A percentile compares a stretch with the other conserved stretches of the same genome.
Conservation (phyloP, 257 asterid genomes). For the Forsythia viridissima region DNA sequence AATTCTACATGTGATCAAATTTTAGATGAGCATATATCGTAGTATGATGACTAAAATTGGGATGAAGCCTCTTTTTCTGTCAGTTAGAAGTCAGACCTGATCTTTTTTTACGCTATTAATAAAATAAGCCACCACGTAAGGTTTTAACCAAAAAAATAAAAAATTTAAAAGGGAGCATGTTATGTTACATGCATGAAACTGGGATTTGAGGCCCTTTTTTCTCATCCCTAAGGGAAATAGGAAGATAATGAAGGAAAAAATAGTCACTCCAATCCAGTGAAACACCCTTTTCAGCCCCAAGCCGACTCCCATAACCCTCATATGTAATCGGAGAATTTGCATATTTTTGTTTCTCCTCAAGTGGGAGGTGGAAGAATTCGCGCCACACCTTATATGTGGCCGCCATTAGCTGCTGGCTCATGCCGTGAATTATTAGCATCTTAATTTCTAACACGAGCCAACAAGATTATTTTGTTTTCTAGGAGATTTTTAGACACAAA, state of each 20-base stretch:
- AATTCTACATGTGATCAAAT: too few species aligned
- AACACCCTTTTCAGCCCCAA: conserved; percentile 70
- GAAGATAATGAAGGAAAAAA: conserved; percentile 70
- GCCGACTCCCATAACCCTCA: conserved; percentile 92
- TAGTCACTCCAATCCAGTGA: conserved; percentile 93
- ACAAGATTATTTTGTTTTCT: not conserved
- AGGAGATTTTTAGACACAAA: not conserved
- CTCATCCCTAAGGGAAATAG: conserved; percentile 46
- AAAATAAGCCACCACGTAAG: too few species aligned
- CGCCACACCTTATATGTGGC: conserved; percentile 61
- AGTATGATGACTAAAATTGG: too few species aligned
- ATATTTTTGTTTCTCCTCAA: conserved; percentile 63
- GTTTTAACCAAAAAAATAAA: not conserved
- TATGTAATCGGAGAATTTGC: conserved; percentile 75
- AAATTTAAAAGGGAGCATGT: too few species aligned
- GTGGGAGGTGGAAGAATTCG: conserved; percentile 65
- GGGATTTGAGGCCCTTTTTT: conserved; percentile 77
- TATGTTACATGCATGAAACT: conserved; percentile 61
- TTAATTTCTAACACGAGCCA: not conserved
- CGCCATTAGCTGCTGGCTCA: conserved; percentile 56
- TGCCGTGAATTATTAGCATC: conserved; percentile 23
- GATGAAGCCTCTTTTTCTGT: too few species aligned
- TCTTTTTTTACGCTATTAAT: too few species aligned
- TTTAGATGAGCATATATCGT: not conserved
- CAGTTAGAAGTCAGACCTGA: too few species aligned